Base-by-base conservation (phyloP, 495 filamentous ascomycete genomes). In the Penicillium macrosclerotiorum region DNA sequence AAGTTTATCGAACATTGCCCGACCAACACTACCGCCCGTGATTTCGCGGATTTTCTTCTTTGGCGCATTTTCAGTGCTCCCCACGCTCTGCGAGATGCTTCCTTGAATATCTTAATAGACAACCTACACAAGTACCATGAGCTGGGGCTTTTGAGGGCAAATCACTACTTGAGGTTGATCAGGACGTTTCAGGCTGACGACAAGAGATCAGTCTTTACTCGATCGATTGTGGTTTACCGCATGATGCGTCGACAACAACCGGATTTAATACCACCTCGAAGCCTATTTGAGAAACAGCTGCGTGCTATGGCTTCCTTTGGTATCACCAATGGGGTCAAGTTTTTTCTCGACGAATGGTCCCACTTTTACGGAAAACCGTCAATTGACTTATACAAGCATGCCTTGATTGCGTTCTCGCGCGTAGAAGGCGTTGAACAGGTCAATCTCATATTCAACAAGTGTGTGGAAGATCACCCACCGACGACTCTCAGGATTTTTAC, bases 271-370 rank as follows among this genome's bases (percentile, higher is more conserved):
- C 63, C 65, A 2, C 39, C 58, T 2, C 35, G 31, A n/a, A 47
- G 38, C 4, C 38, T 68, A 20, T 39, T 69, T 20, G 20, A n/a
- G 22, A 16, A 17, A 12, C 49, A 73, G 5, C 12, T 72, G 18
- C 33, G 42, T 33, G 31, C 49, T 5, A 42, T 71, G 11, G 41
- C 38, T 8, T 44, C 35, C 1, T 60, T 68, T 27, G 42, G 55
- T 6, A 71, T 68, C 8, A 58, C 59, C 3, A 42, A 52, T 25
- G 60, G 58, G 1, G 40, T 72, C 17, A 57, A 72, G 22, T 69
- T 72, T 29, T 63, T 88, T n/a, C 79, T 88, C 53, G 60, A 74
- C 5, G 74, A 85, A 43, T 72, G 71, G 42, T 42, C 56, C 17
- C 52, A 51, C 8, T 69, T 72, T 8, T 37, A 60, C 45, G 40